Evolutionary conservation across 2,329 filamentous ascomycete species (phyloP), one percentile per base, ranked within the genome.

Genomic region (Apiospora saccharicola): DNA sequence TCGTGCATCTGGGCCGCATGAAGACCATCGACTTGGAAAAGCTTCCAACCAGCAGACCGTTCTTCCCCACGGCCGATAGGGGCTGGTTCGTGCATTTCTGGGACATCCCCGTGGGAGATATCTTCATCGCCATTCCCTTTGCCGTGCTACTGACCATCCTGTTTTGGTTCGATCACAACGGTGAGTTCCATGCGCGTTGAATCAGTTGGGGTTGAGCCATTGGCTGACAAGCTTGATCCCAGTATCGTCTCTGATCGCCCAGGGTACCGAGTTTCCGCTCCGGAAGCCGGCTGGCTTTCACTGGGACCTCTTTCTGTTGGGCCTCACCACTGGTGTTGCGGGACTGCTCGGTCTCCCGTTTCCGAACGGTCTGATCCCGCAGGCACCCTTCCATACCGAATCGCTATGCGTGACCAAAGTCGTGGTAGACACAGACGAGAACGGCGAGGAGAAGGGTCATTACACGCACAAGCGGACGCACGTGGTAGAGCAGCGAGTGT

Each of bases 111-210:
- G 90, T 92, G 7, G 88, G 87, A 0, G 91, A 97, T 72, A 87
- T 96, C 8, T 97, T 97, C 79, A 85, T 95, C 61, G 94, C 95
- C 1, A 88, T 97, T n/a, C 95, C 95, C 0, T 97, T 97, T 83
- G 94, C 94, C 0, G 79, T 97, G 46, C 85, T 97, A 1, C 85
- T 97, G 22, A 97, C 94, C 0, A 91, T 97, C 30, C 83, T 97
- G 5, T 97, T 97, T 80, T 97, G 93, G 85, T 97, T 96, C 80
- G 94, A 97, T 78, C 94, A 97, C 79, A 97, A 96, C 76, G 92
- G 92, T 93, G 84, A 74, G 84, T 68, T 46, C 10, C 61, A 19
- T 34, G 26, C 30, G 10, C 4, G 30, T 10, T 19, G 22, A 10
- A 3, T 41, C 7, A 8, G 16, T 64, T 1, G 19, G 8, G n/a